Percentiles rank a stretch among this genome's conserved stretches.
Evolutionary conservation across 1,284 basidiomycete species (phyloP).

Genomic region (Ceratobasidium sp.): DNA sequence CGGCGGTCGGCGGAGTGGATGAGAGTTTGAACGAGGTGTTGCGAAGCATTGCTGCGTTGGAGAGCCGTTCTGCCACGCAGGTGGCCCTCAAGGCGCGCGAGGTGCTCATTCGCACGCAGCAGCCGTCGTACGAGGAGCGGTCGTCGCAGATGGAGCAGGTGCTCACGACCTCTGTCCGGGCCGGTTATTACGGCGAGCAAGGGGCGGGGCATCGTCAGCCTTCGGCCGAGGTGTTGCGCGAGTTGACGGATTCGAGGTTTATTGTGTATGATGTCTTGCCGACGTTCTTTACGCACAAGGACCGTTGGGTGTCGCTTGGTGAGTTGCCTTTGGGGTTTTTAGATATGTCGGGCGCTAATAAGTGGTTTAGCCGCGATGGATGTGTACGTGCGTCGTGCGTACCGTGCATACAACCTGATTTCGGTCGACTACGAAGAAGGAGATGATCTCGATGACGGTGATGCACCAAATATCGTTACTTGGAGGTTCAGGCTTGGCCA

Average conservation of each 20-base stretch:
- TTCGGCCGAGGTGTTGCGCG: conserved; percentile 86
- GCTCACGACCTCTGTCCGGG: conserved; percentile 87
- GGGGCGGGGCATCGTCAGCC: conserved; percentile 77
- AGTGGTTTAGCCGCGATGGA: conserved; percentile 82
- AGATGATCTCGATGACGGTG: conserved; percentile 80
- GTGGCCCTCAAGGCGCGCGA: conserved; percentile 97
- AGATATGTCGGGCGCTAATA: conserved; percentile 7
- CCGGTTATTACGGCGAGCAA: conserved; percentile 89
- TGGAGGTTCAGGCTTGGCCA: conserved; percentile 95
- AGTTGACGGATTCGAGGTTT: conserved; percentile 95
- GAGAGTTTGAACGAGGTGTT: conserved; percentile 76
- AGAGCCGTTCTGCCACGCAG: conserved; percentile 86
- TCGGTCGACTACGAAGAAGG: conserved; percentile 95
- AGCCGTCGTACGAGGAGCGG: conserved; percentile 97
- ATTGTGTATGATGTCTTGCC: conserved; percentile 98
- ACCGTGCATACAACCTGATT: conserved; percentile 92
- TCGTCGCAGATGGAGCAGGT: conserved; percentile 94
- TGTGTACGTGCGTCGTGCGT: conserved; percentile 95
- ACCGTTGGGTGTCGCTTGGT: conserved; percentile 87
- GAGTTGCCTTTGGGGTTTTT: conserved; percentile 51
- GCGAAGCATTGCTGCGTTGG: conserved; percentile 83
- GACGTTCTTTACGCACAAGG: conserved; percentile 90
- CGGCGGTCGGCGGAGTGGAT: conserved; percentile 76
- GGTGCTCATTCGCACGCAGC: conserved; percentile 93
- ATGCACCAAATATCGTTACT: conserved; percentile 80